Percentiles rank a stretch among this genome's conserved stretches.
These are phyloP conservation scores for Schrenkiella parvula DNA, from an alignment of 345 rosid species.

Conservation along the genomic window DNA sequence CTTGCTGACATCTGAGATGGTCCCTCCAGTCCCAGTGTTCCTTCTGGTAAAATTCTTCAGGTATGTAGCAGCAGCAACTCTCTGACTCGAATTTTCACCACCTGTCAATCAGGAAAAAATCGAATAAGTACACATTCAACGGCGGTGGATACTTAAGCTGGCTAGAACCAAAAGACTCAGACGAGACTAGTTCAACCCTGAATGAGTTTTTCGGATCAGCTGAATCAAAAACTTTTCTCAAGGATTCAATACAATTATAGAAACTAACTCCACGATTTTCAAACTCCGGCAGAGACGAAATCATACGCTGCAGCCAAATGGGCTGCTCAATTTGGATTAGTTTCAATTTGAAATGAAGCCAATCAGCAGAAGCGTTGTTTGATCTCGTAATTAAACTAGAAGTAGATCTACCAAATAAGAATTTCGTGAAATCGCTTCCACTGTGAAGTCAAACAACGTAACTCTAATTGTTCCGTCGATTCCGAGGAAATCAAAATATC, in stretches of 20 bases:
- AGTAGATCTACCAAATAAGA: neutral
- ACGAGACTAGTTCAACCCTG: neutral
- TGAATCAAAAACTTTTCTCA: neutral
- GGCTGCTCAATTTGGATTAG: neutral
- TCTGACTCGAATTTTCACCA: conserved; percentile 54
- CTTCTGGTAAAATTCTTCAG: conserved; percentile 65
- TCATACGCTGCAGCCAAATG: neutral
- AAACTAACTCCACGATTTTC: neutral
- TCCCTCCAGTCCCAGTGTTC: conserved; percentile 34
- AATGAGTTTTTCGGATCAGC: neutral
- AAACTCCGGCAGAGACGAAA: neutral
- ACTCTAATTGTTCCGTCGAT: conserved; percentile 6
- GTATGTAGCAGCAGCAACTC: conserved; percentile 73
- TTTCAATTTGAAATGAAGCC: neutral
- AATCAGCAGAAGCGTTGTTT: neutral
- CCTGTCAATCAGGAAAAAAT: conserved; percentile 32
- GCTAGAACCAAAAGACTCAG: neutral
- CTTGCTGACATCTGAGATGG: conserved; percentile 43
- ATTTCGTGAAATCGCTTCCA: neutral
- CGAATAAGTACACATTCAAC: neutral
- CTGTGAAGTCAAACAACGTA: conserved; percentile 14
- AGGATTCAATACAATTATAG: neutral
- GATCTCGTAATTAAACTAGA: neutral
- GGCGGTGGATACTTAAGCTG: neutral
- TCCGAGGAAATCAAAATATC: neutral